Evolutionary conservation across 805 yeast genomes (phyloP).

Genomic region (Candida takata): DNA sequence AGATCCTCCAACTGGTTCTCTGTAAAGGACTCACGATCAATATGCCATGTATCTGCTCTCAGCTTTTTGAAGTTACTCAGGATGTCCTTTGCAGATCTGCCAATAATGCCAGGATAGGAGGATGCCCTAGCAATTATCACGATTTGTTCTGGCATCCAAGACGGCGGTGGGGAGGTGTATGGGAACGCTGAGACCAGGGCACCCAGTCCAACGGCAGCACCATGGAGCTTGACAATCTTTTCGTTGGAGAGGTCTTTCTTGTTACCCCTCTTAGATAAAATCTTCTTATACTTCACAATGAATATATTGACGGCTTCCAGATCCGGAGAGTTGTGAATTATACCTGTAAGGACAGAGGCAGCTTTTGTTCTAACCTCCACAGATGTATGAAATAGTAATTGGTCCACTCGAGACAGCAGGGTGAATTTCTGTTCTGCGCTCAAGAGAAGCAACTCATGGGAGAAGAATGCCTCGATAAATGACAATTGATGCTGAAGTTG

Average conservation of each 20-base stretch:
- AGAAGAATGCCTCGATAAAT: conserved; percentile 63
- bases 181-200: conserved; percentile 87
- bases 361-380: conserved; percentile 73
- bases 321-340: conserved; percentile 50
- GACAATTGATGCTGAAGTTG: conserved; percentile 64
- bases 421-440: conserved; percentile 36
- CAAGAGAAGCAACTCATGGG: conserved; percentile 57
- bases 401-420: conserved; percentile 45
- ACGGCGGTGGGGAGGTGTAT: conserved; percentile 84
- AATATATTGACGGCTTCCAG: conserved; percentile 36
- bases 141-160: conserved; percentile 76
- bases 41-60: conserved; percentile 94
- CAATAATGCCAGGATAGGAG: conserved; percentile 69
- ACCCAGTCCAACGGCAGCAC: conserved; percentile 83
- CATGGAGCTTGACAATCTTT: conserved; percentile 55
- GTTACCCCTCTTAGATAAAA: conserved; percentile 21
- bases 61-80: conserved; percentile 83
- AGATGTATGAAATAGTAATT: conserved; percentile 52
- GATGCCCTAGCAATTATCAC: conserved; percentile 65
- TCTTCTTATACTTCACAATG: conserved; percentile 22
- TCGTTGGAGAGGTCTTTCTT: conserved; percentile 32
- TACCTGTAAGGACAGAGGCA: conserved; percentile 67
- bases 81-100: conserved; percentile 74
- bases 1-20: conserved; percentile 79
- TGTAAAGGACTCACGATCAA: conserved; percentile 69